phyloP scores from a whole-genome alignment of 2,329 filamentous ascomycete genomes.

The Fusarium sp. region DNA sequence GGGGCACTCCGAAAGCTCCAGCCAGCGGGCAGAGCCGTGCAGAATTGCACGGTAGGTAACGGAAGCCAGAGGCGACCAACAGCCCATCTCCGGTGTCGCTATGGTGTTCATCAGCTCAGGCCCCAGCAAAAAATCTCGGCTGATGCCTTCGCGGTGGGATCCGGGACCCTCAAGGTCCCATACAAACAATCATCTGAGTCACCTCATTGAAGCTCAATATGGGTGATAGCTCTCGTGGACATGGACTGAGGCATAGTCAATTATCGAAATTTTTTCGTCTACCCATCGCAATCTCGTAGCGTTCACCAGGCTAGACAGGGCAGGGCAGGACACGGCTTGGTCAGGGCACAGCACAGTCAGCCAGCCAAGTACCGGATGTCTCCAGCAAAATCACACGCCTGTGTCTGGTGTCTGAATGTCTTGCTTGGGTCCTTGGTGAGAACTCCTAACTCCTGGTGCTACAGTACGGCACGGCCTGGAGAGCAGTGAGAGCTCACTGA shows the following conservation, averaged over 20 bases:
- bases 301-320: slow-evolving; percentile 19
- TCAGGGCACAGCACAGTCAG: slow-evolving; percentile 29
- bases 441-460: not conserved
- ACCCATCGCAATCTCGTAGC: slow-evolving; percentile 39
- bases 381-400: slow-evolving; percentile 48
- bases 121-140: slow-evolving; percentile 49
- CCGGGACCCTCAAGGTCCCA: slow-evolving; percentile 47
- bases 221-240: slow-evolving; percentile 37
- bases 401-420: slow-evolving; percentile 46
- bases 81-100: slow-evolving; percentile 52
- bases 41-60: slow-evolving; percentile 46
- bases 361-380: slow-evolving; percentile 25
- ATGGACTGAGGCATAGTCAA: slow-evolving; percentile 40
- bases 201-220: slow-evolving; percentile 47
- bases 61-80: slow-evolving; percentile 47
- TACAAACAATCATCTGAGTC: slow-evolving; percentile 46
- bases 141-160: slow-evolving; percentile 50
- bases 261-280: slow-evolving; percentile 38
- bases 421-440: slow-evolving; percentile 41
- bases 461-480: slow-evolving; percentile 11
- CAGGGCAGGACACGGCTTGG: slow-evolving; percentile 18
- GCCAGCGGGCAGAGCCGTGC: slow-evolving; percentile 49
- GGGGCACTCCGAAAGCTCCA: slow-evolving; percentile 40
- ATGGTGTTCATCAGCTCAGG: slow-evolving; percentile 50
- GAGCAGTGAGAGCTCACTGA: slow-evolving; percentile 22